Evolutionary conservation across 768 basidiomycete species (phyloP).

Genomic region (Boletus subparvulus): DNA sequence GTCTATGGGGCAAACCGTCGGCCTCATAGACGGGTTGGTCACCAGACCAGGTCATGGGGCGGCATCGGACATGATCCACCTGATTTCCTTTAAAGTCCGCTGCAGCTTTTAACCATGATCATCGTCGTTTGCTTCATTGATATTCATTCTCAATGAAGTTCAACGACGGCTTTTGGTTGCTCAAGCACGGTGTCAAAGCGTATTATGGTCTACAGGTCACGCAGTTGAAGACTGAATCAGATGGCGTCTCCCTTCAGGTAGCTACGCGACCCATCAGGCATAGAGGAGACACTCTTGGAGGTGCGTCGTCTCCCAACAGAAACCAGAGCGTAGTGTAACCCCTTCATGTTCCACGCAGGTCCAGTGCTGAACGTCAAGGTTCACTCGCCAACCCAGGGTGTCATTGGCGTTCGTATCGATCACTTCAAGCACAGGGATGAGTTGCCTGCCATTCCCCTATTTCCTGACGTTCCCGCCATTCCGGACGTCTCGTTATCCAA

Average conservation of each 20-base stretch:
- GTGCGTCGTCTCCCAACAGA: conserved; percentile 28
- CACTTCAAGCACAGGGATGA: conserved; percentile 49
- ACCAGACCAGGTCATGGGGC: not conserved
- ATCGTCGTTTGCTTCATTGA: not conserved
- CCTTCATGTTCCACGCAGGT: not conserved
- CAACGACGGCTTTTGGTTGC: conserved; percentile 73
- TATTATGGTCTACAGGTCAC: conserved; percentile 63
- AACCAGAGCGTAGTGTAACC: not conserved
- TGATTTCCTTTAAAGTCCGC: not conserved
- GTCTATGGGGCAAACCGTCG: no score
- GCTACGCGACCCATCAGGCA: conserved; percentile 60
- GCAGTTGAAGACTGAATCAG: conserved; percentile 42
- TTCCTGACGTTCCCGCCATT: conserved; percentile 56
- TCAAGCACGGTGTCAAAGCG: conserved; percentile 60
- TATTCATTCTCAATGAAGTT: conserved; percentile 51
- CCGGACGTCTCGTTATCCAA: conserved; percentile 39
- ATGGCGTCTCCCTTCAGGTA: conserved; percentile 57
- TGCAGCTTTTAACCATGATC: not conserved
- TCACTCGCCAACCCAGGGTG: conserved; percentile 54
- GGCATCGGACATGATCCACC: no score
- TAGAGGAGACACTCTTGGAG: conserved; percentile 62
- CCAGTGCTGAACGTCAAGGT: conserved; percentile 40
- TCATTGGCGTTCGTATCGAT: conserved; percentile 56
- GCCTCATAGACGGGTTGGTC: not conserved
- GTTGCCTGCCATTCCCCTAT: conserved; percentile 53